Conservation (phyloP, 768 basidiomycete genomes). For the Leccinum barrowsii region DNA sequence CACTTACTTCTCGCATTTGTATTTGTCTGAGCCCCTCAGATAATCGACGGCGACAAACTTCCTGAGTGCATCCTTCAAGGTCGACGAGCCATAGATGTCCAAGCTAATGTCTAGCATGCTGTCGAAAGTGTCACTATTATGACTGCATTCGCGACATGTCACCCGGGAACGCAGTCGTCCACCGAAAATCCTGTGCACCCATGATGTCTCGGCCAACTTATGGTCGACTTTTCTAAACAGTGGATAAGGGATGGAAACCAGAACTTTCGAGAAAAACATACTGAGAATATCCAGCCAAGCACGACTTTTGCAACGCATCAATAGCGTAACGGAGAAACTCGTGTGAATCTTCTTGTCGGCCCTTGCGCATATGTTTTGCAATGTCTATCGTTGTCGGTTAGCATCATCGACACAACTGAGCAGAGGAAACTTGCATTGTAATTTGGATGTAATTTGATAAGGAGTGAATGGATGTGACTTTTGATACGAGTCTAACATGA, state of each 20-base stretch:
- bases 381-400: conserved; percentile 53
- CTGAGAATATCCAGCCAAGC: conserved; percentile 69
- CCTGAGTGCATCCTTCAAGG: conserved; percentile 67
- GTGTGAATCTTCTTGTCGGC: conserved; percentile 97
- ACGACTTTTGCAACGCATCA: conserved; percentile 85
- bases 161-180: conserved; percentile 90
- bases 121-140: conserved; percentile 97
- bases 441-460: conserved; percentile 55
- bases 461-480: conserved; percentile 57
- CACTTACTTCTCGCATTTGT: conserved; percentile 97
- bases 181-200: conserved; percentile 94
- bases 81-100: conserved; percentile 67
- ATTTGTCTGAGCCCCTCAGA: conserved; percentile 89
- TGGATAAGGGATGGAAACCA: conserved; percentile 11
- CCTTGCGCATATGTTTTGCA: conserved; percentile 85
- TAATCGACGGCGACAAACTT: conserved; percentile 81
- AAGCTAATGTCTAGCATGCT: conserved; percentile 90
- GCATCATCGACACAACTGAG: background rate
- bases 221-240: conserved; percentile 60
- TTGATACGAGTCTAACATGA: conserved; percentile 53
- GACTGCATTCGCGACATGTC: conserved; percentile 71
- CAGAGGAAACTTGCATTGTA: conserved; percentile 55
- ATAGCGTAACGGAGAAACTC: conserved; percentile 95
- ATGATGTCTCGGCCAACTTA: conserved; percentile 79
- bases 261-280: conserved; percentile 36